These are phyloP conservation scores for Lactarius psammicola DNA, from an alignment of 768 basidiomycete species.

Conservation along the genomic window DNA sequence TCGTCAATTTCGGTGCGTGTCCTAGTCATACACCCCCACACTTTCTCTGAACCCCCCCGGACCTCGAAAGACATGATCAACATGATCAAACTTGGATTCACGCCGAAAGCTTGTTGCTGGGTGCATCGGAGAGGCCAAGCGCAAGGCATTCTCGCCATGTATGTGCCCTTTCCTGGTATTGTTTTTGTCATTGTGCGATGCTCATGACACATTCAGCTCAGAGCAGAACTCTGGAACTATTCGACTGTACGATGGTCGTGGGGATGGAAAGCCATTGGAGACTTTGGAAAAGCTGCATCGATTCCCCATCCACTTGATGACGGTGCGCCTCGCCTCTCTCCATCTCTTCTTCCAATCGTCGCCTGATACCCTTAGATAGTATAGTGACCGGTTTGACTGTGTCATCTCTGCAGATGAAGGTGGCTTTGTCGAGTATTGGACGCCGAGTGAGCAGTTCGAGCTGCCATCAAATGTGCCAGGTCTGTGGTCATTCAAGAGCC, in stretches of 20 bases:
- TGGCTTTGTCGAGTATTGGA: slow-evolving; percentile 97
- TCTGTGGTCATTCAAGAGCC: slow-evolving; percentile 87
- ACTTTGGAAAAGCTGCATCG: slow-evolving; percentile 78
- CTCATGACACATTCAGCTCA: slow-evolving; percentile 52
- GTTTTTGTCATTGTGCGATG: not conserved
- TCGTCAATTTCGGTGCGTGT: slow-evolving; percentile 89
- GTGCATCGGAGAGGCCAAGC: slow-evolving; percentile 88
- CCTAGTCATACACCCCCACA: not conserved
- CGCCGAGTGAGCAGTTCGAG: slow-evolving; percentile 84
- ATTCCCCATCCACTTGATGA: slow-evolving; percentile 87
- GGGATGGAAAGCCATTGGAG: slow-evolving; percentile 73
- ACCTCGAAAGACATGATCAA: slow-evolving; percentile 91
- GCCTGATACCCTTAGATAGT: slow-evolving; percentile 47
- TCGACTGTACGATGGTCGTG: slow-evolving; percentile 89
- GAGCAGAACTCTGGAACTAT: slow-evolving; percentile 74
- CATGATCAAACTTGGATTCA: slow-evolving; percentile 86
- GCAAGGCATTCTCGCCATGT: slow-evolving; percentile 87
- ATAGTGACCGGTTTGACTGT: slow-evolving; percentile 84
- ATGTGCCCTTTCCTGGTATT: slow-evolving; percentile 32
- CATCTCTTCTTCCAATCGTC: not conserved
- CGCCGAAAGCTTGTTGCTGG: slow-evolving; percentile 93
- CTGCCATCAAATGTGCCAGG: slow-evolving; percentile 73
- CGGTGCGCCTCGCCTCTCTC: slow-evolving; percentile 39
- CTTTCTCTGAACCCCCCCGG: not conserved
- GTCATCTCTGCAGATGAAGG: slow-evolving; percentile 93